Evolutionary conservation across 768 basidiomycete species (phyloP).

Genomic region (Trametes meyenii): DNA sequence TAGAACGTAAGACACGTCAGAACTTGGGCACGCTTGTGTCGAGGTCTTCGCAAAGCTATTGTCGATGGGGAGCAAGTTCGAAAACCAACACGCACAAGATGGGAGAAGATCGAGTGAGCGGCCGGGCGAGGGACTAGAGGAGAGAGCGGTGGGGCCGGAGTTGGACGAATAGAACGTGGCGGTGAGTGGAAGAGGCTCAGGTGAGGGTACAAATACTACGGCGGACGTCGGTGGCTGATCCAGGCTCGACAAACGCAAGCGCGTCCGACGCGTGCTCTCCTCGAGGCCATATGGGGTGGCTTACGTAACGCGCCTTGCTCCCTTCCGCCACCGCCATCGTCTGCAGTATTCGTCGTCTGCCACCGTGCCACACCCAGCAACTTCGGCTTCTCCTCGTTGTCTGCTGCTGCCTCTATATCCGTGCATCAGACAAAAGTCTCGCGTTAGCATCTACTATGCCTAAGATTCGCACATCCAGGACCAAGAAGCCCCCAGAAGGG

Average conservation of each 20-base stretch:
- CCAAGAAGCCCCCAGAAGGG: conserved; percentile 93
- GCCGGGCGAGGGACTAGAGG: neutral
- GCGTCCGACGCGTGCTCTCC: conserved; percentile 26
- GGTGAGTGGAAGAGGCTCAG: neutral
- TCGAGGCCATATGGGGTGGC: conserved; percentile 20
- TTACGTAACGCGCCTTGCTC: conserved; percentile 24
- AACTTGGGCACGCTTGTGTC: neutral
- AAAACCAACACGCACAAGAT: neutral
- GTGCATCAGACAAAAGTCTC: too few relatives aligned
- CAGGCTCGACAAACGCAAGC: conserved; percentile 15
- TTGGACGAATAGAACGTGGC: conserved; percentile 10
- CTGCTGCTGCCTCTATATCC: too few relatives aligned
- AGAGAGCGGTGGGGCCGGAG: neutral
- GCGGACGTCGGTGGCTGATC: conserved; percentile 16
- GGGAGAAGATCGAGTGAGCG: neutral
- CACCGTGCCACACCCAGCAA: conserved; percentile 2
- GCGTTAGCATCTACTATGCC: conserved; percentile 59
- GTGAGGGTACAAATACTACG: conserved; percentile 22
- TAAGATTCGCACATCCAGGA: conserved; percentile 89
- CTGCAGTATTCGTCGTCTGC: neutral
- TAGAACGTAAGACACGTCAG: neutral
- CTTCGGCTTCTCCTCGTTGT: neutral
- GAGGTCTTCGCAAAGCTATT: neutral
- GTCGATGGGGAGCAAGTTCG: neutral
- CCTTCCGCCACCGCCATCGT: conserved; percentile 6